Evolutionary conservation across 345 rosid genomes (phyloP), one percentile per base, ranked within the genome.

Genomic region (Conringia planisiliqua): DNA sequence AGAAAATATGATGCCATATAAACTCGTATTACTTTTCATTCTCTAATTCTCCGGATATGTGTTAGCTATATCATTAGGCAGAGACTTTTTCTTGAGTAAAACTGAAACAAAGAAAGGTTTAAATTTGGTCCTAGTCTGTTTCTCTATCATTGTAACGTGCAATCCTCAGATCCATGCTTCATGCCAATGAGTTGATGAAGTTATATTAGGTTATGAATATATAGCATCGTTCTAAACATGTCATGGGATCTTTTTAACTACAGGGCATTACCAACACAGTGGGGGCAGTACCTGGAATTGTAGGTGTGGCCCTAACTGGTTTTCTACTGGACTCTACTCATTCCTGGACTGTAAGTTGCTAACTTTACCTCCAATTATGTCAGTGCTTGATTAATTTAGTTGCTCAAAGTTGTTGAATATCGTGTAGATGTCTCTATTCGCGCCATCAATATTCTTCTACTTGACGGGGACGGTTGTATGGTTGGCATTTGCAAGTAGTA

Each of bases 251-350:
- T 0, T 35, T 22, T 24, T 13, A 29, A n/a, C 13, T 65, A 20
- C 79, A 94, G 98, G 97, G 97, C 50, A 87, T 91, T 70, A 94
- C 98, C 54, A 94, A 91, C 79, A 89, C 97, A 8, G 85, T 84
- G 6, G 98, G 98, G 55, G 98, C 98, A 3, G 81, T 91, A 39
- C 97, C 98, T 29, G 98, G 98, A 59, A 90, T 94, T 18, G 71
- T 94, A 29, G 98, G 97, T 61, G 93, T 94, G 65, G 90, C 95
- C n/a, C 84, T 94, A 58, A 91, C 98, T 8, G 96, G 98, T 61
- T 90, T 82, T 77, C 88, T 94, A 70, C 92, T 94, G 2, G 97
- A 94, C 85, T 80, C 92, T 71, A 94, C 97, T 68, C 97, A 90
- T 78, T 90, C 96, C 0, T 94, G 97, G 97, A 89, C 95, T 75